Conservation (phyloP, 2,329 filamentous ascomycete genomes). For the Botrytis paeoniae region DNA sequence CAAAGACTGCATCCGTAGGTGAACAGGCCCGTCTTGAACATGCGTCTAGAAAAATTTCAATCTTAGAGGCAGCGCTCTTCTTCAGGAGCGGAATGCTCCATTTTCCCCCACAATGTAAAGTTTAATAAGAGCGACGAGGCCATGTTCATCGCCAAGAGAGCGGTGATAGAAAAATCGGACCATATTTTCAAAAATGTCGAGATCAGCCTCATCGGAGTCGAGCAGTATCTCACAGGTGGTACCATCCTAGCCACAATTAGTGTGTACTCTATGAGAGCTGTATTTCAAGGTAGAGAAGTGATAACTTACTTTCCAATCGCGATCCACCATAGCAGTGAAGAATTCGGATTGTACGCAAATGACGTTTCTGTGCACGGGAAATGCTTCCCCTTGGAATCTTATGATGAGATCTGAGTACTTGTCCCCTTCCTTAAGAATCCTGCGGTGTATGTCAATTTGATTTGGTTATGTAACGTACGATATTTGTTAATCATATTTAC, state of each 20-base stretch:
- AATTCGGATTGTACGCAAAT: constrained; percentile 25
- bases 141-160: not conserved
- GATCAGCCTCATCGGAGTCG: not conserved
- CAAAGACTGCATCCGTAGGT: not conserved
- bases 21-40: not conserved
- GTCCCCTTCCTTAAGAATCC: not conserved
- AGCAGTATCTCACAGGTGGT: not conserved
- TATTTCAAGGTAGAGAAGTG: not conserved
- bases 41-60: no score
- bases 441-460: not conserved
- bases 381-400: constrained; percentile 19
- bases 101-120: not conserved
- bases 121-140: not conserved
- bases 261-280: not conserved
- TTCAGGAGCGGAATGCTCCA: not conserved
- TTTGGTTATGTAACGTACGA: not conserved
- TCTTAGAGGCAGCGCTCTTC: not conserved
- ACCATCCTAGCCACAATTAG: not conserved
- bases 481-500: not conserved
- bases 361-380: constrained; percentile 25
- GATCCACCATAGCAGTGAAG: constrained; percentile 19
- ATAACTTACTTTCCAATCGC: not conserved
- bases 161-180: not conserved
- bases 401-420: constrained; percentile 26
- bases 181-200: not conserved